Base-by-base conservation (phyloP, 148 eudicot genomes). In the Rhododendron ovatum region DNA sequence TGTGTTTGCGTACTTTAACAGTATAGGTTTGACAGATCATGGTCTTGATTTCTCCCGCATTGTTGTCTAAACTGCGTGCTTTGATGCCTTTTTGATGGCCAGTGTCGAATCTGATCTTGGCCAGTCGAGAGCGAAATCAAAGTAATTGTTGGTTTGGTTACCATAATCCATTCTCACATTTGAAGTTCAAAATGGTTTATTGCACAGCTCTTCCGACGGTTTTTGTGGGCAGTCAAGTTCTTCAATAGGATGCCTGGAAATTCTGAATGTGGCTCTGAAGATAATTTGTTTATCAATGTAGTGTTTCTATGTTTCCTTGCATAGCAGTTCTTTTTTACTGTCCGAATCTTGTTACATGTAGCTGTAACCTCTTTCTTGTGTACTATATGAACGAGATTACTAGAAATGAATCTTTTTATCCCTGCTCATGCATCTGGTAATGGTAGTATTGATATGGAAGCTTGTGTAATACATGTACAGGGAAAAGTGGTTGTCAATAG, bases 261-360 rank as follows among this genome's bases (percentile, higher is more conserved):
- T 69, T 69, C 37, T 5, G 3, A 69, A 69, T 30, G 41, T 71
- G 4, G 15, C 76, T 71, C 26, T n/a, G 11, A n/a, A 3, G 73
- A 65, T 65, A 26, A 65, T 85, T 82, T 71, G 55, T 79, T 89
- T 78, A 75, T 76, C 85, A 55, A 63, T 69, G 85, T 78, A 48
- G 26, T 45, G 35, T 45, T 83, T 82, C 37, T 67, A 9, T 83
- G 87, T 89, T 89, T 86, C 85, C 86, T 86, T 87, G 83, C 80
- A 84, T 90, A 88, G 81, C 86, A 85, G 80, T 80, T 81, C 69
- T 80, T 89, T 88, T 87, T 71, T 84, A 83, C 74, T n/a, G 86
- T 83, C 88, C 80, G 83, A 81, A 88, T 77, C 65, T 87, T 86
- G 89, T 84, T 89, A 86, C 86, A 86, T 88, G 84, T 89, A 85